Percentiles rank a stretch among this genome's conserved stretches.
These are phyloP conservation scores for Tolypocladium ovalisporum DNA, from an alignment of 2,329 filamentous ascomycete genomes.

Conservation along the genomic window DNA sequence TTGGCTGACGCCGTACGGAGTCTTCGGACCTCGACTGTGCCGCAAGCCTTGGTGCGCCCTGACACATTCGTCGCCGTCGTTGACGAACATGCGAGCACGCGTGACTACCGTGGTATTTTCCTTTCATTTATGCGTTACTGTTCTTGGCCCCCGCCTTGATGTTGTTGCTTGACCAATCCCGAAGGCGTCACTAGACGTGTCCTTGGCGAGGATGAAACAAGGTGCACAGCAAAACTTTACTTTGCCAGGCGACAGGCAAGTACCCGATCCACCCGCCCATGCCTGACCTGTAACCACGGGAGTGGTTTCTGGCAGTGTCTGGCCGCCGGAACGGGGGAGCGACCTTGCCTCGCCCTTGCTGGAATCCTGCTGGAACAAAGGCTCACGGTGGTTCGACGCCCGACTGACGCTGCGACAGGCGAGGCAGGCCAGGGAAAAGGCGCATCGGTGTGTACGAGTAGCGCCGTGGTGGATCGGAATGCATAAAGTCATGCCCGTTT, in stretches of 20 bases:
- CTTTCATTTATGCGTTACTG: background rate
- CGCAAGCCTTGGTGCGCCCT: background rate
- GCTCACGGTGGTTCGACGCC: background rate
- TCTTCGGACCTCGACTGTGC: conserved; percentile 4
- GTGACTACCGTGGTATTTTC: background rate
- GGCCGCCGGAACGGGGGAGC: background rate
- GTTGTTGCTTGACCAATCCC: background rate
- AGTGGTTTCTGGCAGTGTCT: background rate
- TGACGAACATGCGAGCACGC: background rate
- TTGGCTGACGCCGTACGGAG: background rate
- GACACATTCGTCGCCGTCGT: background rate
- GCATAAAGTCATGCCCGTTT: conserved; percentile 20
- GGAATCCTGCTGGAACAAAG: background rate
- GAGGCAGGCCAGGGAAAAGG: background rate
- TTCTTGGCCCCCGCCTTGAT: background rate
- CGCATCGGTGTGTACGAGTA: background rate
- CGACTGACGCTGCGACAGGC: background rate
- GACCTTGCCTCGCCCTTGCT: background rate
- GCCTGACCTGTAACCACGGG: background rate
- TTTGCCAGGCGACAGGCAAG: background rate
- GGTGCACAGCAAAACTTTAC: background rate
- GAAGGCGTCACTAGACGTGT: background rate
- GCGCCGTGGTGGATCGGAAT: conserved; percentile 14
- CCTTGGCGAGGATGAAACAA: background rate
- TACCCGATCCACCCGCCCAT: background rate